These are phyloP conservation scores for Leccinum subgranulosum DNA, from an alignment of 768 basidiomycete species.

Conservation along the genomic window DNA sequence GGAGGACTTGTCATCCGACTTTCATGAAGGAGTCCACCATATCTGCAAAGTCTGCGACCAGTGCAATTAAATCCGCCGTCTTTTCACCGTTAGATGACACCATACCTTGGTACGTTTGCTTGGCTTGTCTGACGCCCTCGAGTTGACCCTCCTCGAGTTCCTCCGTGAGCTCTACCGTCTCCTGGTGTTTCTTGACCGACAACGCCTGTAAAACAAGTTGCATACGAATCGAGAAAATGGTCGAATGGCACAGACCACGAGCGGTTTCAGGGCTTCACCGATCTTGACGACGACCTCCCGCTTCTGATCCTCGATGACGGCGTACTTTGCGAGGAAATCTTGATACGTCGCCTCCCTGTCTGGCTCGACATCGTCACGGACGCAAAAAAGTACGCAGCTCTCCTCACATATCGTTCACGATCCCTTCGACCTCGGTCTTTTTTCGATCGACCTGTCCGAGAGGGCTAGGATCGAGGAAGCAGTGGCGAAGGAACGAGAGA, in stretches of 20 bases:
- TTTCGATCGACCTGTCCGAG: constrained; percentile 22
- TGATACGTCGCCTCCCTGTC: constrained; percentile 26
- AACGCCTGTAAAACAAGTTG: constrained; percentile 13
- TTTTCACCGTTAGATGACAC: background rate
- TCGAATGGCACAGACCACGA: constrained; percentile 19
- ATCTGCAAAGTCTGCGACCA: constrained; percentile 13
- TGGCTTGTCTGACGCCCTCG: constrained; percentile 21
- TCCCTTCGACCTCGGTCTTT: constrained; percentile 12
- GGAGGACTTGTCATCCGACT: constrained; percentile 1
- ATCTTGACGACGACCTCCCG: constrained; percentile 28
- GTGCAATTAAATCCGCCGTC: background rate
- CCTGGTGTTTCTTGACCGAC: constrained; percentile 29
- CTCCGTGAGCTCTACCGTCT: constrained; percentile 16
- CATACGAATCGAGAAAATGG: background rate
- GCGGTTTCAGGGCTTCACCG: constrained; percentile 18
- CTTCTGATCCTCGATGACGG: constrained; percentile 24
- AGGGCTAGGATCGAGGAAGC: background rate
- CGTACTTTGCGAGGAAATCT: constrained; percentile 23
- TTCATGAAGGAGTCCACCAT: constrained; percentile 23
- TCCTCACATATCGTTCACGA: constrained; percentile 27
- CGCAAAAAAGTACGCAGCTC: constrained; percentile 6
- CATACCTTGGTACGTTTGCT: constrained; percentile 21
- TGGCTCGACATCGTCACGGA: background rate
- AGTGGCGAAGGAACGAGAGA: background rate
- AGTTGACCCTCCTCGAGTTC: constrained; percentile 24